Base-by-base conservation (phyloP, 2,329 filamentous ascomycete species). In the Nigrospora oryzae region DNA sequence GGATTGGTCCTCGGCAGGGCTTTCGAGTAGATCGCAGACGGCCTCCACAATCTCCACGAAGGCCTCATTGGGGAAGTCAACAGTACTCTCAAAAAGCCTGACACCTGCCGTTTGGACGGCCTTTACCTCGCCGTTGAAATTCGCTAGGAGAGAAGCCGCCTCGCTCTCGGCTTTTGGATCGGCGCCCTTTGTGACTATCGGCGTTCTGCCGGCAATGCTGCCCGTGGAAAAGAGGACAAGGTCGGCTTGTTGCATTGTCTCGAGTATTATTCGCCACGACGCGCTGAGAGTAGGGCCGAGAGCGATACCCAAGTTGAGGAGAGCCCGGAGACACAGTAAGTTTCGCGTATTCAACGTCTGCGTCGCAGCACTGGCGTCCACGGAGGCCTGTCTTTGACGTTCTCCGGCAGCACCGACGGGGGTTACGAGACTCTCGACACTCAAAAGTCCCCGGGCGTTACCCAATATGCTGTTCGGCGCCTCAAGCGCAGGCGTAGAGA, bases 261-360 rank as follows among this genome's bases (percentile, higher is more conserved):
- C 90, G 1, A 98, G 75, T 14, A 98, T 74, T 46, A 98, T 97
- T 2, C 82, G 83, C 87, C 94, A 98, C 1, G 91, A 86, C 13
- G 77, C 73, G 33, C 86, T 83, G 1, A 98, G 72, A 0, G 89
- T 95, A 3, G 93, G 89, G 0, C 93, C 93, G 1, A 98, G 68
- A 3, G 93, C 93, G 56, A 97, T 98, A 2, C 93, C 93, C 4
- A 98, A 68, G 54, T 98, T 98, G n/a, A 98, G 69, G 14, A 98
- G 72, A 30, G 93, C 93, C 56, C 94, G 75, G 37, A 98, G 70
- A 56, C 93, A 98, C 2, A 97, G 71, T 4, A 98, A 69, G 57
- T 98, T 97, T 8, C 93, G 79, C 3, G 89, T 91, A 52, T 89
- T 95, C 10, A 97, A 71, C 4, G 80, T 77, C 44, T 62, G 60